These are phyloP conservation scores for Euphorbia tirucalli DNA, from an alignment of 345 rosid species.

Conservation along the genomic window DNA sequence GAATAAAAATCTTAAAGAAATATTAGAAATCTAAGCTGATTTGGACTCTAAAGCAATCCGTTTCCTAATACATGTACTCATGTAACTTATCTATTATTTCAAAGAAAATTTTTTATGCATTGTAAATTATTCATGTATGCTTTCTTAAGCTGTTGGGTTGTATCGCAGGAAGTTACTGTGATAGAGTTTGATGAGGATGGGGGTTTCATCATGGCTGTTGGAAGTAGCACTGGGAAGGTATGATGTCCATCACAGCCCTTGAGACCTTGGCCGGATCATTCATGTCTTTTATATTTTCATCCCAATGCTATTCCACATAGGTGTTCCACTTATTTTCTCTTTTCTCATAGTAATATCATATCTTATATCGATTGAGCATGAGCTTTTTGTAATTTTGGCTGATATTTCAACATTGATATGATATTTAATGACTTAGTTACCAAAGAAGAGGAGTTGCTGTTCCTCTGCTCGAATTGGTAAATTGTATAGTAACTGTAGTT, in stretches of 20 bases:
- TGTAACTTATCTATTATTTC: not conserved
- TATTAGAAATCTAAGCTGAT: too few relatives aligned
- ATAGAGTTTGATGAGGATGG: conserved; percentile 76
- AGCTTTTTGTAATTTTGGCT: not conserved
- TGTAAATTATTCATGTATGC: not conserved
- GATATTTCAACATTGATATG: not conserved
- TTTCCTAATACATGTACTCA: too few relatives aligned
- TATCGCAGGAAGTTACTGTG: conserved; percentile 80
- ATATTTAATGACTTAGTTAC: not conserved
- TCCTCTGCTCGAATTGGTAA: too few relatives aligned
- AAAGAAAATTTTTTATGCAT: not conserved
- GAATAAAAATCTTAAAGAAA: too few relatives aligned
- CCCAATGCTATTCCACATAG: not conserved
- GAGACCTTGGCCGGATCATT: not conserved
- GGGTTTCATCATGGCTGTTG: conserved; percentile 82
- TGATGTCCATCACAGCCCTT: conserved; percentile 4
- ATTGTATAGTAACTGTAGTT: not conserved
- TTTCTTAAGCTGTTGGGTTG: conserved; percentile 9
- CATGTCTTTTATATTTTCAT: not conserved
- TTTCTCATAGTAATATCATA: not conserved
- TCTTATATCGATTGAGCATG: not conserved
- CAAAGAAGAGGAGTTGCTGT: too few relatives aligned
- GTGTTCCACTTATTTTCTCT: not conserved
- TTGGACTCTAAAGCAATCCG: too few relatives aligned
- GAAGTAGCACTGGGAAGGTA: conserved; percentile 94